phyloP scores from a whole-genome alignment of 371 early-diverging fungal genomes.

The Encephalitozoon romaleae region DNA sequence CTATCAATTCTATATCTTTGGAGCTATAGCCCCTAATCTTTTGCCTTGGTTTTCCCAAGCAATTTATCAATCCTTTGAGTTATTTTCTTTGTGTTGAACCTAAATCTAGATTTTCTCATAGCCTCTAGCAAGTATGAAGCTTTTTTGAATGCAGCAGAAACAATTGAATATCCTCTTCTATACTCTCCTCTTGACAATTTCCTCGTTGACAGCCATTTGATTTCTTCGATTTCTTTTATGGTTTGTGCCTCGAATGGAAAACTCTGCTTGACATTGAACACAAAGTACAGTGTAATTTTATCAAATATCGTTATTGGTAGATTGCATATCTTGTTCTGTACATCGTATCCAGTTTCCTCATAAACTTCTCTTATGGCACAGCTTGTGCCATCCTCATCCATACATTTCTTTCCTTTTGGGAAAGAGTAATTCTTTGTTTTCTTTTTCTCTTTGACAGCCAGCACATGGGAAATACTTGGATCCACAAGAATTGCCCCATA shows the following conservation, averaged over 20 bases:
- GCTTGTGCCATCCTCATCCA: slow-evolving; percentile 73
- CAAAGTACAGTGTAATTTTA: slow-evolving; percentile 76
- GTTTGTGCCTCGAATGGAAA: slow-evolving; percentile 75
- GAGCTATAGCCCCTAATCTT: not conserved
- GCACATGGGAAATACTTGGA: slow-evolving; percentile 68
- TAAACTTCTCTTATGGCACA: slow-evolving; percentile 87
- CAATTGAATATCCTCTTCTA: slow-evolving; percentile 6
- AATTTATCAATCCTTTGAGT: not conserved
- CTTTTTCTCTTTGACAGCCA: slow-evolving; percentile 77
- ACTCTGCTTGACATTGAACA: slow-evolving; percentile 74
- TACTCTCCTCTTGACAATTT: slow-evolving; percentile 1
- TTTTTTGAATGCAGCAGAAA: not conserved
- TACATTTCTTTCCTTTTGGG: slow-evolving; percentile 96
- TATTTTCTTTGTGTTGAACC: not conserved
- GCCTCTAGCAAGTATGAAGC: not conserved
- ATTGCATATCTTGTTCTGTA: slow-evolving; percentile 64
- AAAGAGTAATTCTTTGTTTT: slow-evolving; percentile 80
- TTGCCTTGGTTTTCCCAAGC: not conserved
- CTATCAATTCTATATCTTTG: not conserved
- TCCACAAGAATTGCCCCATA: slow-evolving; percentile 95
- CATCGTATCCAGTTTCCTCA: slow-evolving; percentile 92
- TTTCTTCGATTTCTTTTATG: slow-evolving; percentile 77
- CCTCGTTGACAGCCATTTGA: slow-evolving; percentile 39
- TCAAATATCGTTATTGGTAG: slow-evolving; percentile 60
- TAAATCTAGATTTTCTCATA: not conserved